Base-by-base conservation (phyloP, 306 rosid species). In the Cucurbita maxima region DNA sequence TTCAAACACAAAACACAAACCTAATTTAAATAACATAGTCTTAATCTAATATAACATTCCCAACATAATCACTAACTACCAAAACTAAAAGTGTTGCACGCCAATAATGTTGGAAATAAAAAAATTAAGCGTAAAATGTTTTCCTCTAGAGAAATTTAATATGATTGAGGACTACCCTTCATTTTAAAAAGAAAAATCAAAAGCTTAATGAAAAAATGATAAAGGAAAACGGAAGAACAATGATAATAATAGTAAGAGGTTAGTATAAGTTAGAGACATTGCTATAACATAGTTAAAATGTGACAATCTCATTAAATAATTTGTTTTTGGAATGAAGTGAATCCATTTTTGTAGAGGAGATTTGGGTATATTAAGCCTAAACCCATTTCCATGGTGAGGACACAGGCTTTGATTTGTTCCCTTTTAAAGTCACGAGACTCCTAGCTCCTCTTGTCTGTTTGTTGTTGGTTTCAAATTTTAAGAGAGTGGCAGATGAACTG, bases 401-500 rank as follows among this genome's bases (percentile, higher is more conserved):
- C 58, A 20, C 76, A 16, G 13, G 25, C 56, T 19, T 38, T 79
- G 54, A 61, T 37, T 61, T 64, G 5, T 41, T 20, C 76, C 73
- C 80, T 88, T 89, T 84, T 82, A 84, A 79, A 85, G 95, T 94
- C 97, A 91, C 95, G 97, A 94, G 97, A 86, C 82, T 80, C 83
- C 34, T 30, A 30, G 3, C 34, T 34, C 30, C 18, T 72, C 76
- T 87, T 86, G 88, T 81, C 88, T 80, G 78, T 78, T 84, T 79
- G 88, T 76, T 84, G 85, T 80, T 88, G 69, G 11, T 38, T 61
- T 38, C 67, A 36, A 36, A n/a, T 77, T 72, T 44, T 83, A 47
- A 83, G 69, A 73, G 64, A 55, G 88, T 89, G 97, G 94, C 97
- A 92, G 96, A 89, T 56, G 81, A 91, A 94, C 99, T 89, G 97